phyloP scores from a whole-genome alignment of 805 yeast species.

The Hanseniaspora meyeri region DNA sequence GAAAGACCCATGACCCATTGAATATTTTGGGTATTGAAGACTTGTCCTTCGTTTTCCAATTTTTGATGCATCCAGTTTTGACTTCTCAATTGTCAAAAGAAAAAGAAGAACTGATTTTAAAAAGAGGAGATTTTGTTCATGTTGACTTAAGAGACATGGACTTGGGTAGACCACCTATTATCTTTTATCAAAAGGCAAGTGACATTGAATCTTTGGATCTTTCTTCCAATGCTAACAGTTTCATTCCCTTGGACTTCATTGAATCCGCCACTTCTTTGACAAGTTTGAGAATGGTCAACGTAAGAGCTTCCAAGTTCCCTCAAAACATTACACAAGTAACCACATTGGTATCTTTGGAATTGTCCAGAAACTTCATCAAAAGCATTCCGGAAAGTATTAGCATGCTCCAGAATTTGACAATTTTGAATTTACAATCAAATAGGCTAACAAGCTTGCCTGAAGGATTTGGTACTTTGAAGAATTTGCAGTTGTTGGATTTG shows the following conservation, averaged over 20 bases:
- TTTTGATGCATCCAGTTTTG: constrained; percentile 53
- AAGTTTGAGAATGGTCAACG: constrained; percentile 54
- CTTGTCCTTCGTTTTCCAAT: constrained; percentile 67
- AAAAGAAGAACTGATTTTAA: constrained; percentile 53
- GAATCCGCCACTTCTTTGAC: constrained; percentile 64
- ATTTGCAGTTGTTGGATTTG: constrained; percentile 51
- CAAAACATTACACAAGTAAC: constrained; percentile 56
- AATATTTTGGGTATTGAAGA: constrained; percentile 76
- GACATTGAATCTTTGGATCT: constrained; percentile 74
- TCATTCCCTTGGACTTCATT: constrained; percentile 72
- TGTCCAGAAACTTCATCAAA: constrained; percentile 68
- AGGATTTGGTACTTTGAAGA: constrained; percentile 42
- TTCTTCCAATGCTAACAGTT: constrained; percentile 75
- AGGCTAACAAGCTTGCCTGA: constrained; percentile 52
- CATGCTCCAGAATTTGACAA: constrained; percentile 41
- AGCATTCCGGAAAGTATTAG: constrained; percentile 47
- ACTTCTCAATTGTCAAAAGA: constrained; percentile 51
- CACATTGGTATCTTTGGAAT: constrained; percentile 51
- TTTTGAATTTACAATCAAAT: constrained; percentile 62
- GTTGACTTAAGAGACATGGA: constrained; percentile 64
- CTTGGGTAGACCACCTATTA: constrained; percentile 72
- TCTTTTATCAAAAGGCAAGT: constrained; percentile 65
- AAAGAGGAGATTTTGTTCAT: constrained; percentile 47
- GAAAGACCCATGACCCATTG: constrained; percentile 53
- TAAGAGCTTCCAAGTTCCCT: constrained; percentile 67